phyloP scores from a whole-genome alignment of 169 alveolate species.

The Plasmodium coatneyi region DNA sequence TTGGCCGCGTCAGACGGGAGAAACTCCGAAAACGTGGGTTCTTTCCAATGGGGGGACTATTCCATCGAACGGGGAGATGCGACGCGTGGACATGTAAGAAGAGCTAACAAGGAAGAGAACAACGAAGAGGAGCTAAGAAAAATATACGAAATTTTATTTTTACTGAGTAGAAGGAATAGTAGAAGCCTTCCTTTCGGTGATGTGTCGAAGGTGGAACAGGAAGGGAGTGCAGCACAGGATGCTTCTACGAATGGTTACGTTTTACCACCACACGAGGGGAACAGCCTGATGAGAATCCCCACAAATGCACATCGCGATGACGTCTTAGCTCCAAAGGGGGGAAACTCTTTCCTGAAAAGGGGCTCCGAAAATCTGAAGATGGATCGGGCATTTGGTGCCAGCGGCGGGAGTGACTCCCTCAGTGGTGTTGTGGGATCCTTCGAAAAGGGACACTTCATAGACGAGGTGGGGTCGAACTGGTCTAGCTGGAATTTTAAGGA shows the following conservation, averaged over 20 bases:
- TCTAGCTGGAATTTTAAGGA: neutral
- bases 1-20: neutral
- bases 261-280: neutral
- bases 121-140: neutral
- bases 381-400: neutral
- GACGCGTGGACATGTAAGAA: neutral
- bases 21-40: neutral
- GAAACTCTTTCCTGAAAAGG: constrained; percentile 10
- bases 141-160: neutral
- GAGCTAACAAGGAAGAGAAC: neutral
- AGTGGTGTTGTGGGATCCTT: neutral
- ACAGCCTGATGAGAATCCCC: neutral
- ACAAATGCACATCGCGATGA: neutral
- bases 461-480: neutral
- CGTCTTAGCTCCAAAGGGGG: neutral
- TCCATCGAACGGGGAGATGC: neutral
- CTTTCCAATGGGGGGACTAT: neutral
- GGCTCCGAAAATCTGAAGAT: neutral
- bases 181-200: neutral
- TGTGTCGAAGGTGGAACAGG: neutral
- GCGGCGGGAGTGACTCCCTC: neutral
- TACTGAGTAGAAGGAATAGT: constrained; percentile 3
- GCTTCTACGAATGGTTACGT: neutral
- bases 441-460: constrained; percentile 23
- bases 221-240: neutral